phyloP scores from a whole-genome alignment of 192 early-diverging fungal species.

The Rhizoclosmatium globosum region DNA sequence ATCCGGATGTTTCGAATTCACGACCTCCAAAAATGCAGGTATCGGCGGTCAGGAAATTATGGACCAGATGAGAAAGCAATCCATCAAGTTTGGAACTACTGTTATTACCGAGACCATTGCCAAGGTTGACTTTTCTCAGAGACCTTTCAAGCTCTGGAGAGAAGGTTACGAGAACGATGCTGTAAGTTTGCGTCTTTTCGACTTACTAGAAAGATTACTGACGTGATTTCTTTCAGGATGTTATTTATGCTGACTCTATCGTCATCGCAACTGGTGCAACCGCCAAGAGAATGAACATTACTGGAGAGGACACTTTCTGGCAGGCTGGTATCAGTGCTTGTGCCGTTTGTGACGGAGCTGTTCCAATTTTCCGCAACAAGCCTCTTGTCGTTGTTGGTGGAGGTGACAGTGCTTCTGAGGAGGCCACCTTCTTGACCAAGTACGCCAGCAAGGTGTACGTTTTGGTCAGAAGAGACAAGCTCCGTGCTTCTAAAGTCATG shows the following conservation, averaged over 20 bases:
- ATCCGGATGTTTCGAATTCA: constrained; percentile 51
- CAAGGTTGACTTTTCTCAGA: constrained; percentile 82
- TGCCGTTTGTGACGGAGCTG: constrained; percentile 98
- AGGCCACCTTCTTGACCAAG: constrained; percentile 96
- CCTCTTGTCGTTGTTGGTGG: constrained; percentile 94
- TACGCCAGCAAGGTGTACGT: constrained; percentile 96
- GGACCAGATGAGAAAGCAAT: constrained; percentile 85
- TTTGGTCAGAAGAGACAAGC: constrained; percentile 91
- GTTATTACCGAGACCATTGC: constrained; percentile 93
- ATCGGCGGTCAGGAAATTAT: constrained; percentile 89
- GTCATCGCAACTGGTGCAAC: constrained; percentile 98
- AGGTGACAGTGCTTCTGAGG: constrained; percentile 76
- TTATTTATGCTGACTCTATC: constrained; percentile 80
- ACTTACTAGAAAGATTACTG: background rate
- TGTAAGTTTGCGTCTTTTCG: background rate
- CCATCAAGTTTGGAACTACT: constrained; percentile 83
- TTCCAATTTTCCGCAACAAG: constrained; percentile 96
- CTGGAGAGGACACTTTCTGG: constrained; percentile 94
- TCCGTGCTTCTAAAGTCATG: constrained; percentile 98
- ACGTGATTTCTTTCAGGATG: constrained; percentile 51
- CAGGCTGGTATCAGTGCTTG: constrained; percentile 99
- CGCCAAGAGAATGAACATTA: constrained; percentile 87
- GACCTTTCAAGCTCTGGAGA: constrained; percentile 94
- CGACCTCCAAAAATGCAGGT: constrained; percentile 82
- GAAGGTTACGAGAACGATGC: constrained; percentile 77